These are phyloP conservation scores for Asterophora parasitica DNA, from an alignment of 768 basidiomycete genomes.

Conservation along the genomic window DNA sequence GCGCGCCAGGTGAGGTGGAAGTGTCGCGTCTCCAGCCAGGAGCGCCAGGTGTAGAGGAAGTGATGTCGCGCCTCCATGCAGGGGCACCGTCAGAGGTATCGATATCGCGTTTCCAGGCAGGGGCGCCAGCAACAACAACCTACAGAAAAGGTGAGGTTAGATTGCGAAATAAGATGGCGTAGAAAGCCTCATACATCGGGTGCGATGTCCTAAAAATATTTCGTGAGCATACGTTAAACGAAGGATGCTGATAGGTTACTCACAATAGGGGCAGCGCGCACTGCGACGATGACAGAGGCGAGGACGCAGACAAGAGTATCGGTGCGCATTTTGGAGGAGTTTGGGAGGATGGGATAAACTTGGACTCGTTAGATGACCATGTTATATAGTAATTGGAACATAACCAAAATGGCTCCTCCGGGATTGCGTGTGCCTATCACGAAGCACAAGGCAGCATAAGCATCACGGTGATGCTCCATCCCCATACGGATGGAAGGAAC, in stretches of 20 bases:
- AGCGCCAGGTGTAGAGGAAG: neutral
- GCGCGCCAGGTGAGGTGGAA: neutral
- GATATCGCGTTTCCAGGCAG: slow-evolving; percentile 2
- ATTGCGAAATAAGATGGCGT: neutral
- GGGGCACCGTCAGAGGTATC: neutral
- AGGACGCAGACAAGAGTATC: slow-evolving; percentile 9
- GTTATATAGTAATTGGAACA: slow-evolving; percentile 19
- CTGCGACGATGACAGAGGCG: slow-evolving; percentile 9
- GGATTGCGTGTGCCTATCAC: slow-evolving; percentile 18
- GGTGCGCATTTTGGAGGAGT: slow-evolving; percentile 11
- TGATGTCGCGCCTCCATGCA: neutral
- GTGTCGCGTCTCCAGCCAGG: slow-evolving; percentile 2
- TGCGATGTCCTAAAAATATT: slow-evolving; percentile 2
- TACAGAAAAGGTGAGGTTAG: neutral
- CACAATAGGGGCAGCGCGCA: slow-evolving; percentile 14
- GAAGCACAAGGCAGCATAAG: slow-evolving; percentile 9
- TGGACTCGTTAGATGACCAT: slow-evolving; percentile 8
- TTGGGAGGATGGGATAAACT: slow-evolving; percentile 8
- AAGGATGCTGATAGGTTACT: neutral
- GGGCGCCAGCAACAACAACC: neutral
- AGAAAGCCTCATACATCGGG: slow-evolving; percentile 1
- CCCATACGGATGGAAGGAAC: slow-evolving; percentile 15
- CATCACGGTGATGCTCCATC: slow-evolving; percentile 13
- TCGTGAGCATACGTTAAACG: neutral
- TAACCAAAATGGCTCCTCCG: slow-evolving; percentile 16